A percentile compares a stretch with the other conserved stretches of the same genome.
These are phyloP conservation scores for Elaeagnus macrophylla DNA, from an alignment of 306 rosid species.

Conservation along the genomic window DNA sequence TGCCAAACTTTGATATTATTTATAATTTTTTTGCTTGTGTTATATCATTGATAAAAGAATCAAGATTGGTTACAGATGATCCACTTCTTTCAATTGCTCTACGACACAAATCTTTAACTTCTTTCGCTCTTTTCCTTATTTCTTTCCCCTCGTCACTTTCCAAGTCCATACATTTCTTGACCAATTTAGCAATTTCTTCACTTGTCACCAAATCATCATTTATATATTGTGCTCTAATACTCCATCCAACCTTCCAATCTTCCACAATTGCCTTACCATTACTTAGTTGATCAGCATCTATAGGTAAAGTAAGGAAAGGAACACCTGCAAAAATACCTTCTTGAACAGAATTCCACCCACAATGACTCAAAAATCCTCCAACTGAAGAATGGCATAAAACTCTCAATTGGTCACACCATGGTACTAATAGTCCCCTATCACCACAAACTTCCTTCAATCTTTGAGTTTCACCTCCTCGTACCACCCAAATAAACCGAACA, in stretches of 20 bases:
- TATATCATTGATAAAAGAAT: slow-evolving; percentile 25
- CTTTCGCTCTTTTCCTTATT: slow-evolving; percentile 26
- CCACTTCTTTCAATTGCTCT: slow-evolving; percentile 29
- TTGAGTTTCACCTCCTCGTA: slow-evolving; percentile 14
- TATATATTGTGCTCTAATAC: slow-evolving; percentile 27
- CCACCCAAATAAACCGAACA: slow-evolving; percentile 42
- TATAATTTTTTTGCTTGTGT: not conserved
- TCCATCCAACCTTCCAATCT: slow-evolving; percentile 53
- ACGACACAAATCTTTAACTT: slow-evolving; percentile 22
- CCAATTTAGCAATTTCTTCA: slow-evolving; percentile 22
- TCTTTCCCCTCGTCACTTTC: slow-evolving; percentile 26
- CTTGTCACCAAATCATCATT: slow-evolving; percentile 26
- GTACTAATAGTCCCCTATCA: slow-evolving; percentile 25
- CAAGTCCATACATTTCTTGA: slow-evolving; percentile 35
- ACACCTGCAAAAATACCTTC: slow-evolving; percentile 53
- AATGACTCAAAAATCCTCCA: slow-evolving; percentile 52
- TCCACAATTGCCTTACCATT: slow-evolving; percentile 33
- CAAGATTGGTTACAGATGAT: slow-evolving; percentile 26
- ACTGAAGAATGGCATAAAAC: slow-evolving; percentile 41
- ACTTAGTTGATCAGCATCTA: slow-evolving; percentile 34
- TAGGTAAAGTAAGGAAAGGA: slow-evolving; percentile 43
- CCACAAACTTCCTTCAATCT: slow-evolving; percentile 31
- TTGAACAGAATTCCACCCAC: slow-evolving; percentile 51
- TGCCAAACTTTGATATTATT: too few species aligned
- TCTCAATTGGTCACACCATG: slow-evolving; percentile 58